Conservation (phyloP, 192 early-diverging fungal genomes). For the Backusella australiensis region DNA sequence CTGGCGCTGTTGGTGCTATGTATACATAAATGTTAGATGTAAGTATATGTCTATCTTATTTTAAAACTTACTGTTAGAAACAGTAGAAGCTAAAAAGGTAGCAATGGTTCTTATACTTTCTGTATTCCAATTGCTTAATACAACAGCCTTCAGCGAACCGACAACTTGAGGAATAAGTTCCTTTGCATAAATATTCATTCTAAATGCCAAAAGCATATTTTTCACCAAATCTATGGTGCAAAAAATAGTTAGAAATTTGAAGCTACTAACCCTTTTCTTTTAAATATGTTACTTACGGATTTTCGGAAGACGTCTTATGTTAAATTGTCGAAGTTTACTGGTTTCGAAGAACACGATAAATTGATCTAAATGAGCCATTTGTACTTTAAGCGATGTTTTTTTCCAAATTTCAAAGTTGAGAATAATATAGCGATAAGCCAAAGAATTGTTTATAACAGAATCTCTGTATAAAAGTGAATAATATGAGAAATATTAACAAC, state of each 20-base stretch:
- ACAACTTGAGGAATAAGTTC: conserved; percentile 51
- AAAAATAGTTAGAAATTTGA: not conserved
- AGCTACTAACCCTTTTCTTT: not conserved
- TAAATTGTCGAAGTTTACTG: conserved; percentile 53
- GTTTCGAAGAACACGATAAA: conserved; percentile 56
- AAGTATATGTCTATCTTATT: not conserved
- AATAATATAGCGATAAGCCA: conserved; percentile 60
- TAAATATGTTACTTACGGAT: conserved; percentile 46
- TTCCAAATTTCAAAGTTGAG: conserved; percentile 72
- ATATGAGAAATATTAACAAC: not conserved
- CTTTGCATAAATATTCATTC: conserved; percentile 56
- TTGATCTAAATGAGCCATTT: conserved; percentile 58
- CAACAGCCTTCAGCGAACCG: conserved; percentile 50
- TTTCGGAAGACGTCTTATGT: conserved; percentile 54
- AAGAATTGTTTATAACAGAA: conserved; percentile 62
- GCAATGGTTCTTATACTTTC: conserved; percentile 59
- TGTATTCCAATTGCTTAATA: conserved; percentile 53
- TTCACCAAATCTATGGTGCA: conserved; percentile 54
- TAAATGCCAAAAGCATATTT: conserved; percentile 56
- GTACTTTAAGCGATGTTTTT: conserved; percentile 49
- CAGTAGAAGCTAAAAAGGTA: conserved; percentile 60
- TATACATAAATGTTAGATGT: not conserved
- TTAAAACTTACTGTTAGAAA: conserved; percentile 47
- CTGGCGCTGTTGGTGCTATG: not conserved
- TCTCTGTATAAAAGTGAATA: conserved; percentile 39